Conservation (phyloP, 495 filamentous ascomycete species). For the Aspergillus taichungensis region DNA sequence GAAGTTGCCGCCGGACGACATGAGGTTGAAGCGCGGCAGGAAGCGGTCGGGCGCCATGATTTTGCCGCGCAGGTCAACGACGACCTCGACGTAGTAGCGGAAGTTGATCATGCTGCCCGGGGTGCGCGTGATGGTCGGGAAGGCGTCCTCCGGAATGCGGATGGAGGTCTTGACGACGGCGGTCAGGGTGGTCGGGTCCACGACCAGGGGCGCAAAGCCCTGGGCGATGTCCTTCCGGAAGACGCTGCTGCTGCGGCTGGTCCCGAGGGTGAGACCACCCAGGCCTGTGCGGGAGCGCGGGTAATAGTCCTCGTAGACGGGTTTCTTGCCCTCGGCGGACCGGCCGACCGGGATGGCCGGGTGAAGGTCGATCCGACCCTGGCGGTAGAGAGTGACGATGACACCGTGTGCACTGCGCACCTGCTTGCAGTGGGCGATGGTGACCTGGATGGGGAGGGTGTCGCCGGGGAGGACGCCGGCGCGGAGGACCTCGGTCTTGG, state of each 20-base stretch:
- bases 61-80: slow-evolving; percentile 85
- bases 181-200: slow-evolving; percentile 71
- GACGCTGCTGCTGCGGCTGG: slow-evolving; percentile 70
- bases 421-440: slow-evolving; percentile 74
- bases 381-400: slow-evolving; percentile 85
- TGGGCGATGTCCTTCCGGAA: slow-evolving; percentile 93
- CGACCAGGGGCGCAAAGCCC: slow-evolving; percentile 72
- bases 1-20: slow-evolving; percentile 37
- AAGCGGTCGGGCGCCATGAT: slow-evolving; percentile 59
- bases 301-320: slow-evolving; percentile 73
- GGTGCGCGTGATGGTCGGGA: slow-evolving; percentile 83
- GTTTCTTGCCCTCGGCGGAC: slow-evolving; percentile 53
- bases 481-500: slow-evolving; percentile 73
- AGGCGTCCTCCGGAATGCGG: slow-evolving; percentile 79
- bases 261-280: slow-evolving; percentile 71
- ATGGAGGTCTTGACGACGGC: slow-evolving; percentile 71
- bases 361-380: slow-evolving; percentile 84
- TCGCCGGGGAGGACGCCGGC: slow-evolving; percentile 85
- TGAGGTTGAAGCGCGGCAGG: slow-evolving; percentile 48
- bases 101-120: slow-evolving; percentile 91
- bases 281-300: slow-evolving; percentile 65
- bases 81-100: slow-evolving; percentile 84
- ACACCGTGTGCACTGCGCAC: slow-evolving; percentile 87
- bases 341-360: slow-evolving; percentile 57
- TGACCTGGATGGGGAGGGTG: slow-evolving; percentile 66